Conservation (phyloP, 2,329 filamentous ascomycete genomes). For the Colletotrichum sp. region DNA sequence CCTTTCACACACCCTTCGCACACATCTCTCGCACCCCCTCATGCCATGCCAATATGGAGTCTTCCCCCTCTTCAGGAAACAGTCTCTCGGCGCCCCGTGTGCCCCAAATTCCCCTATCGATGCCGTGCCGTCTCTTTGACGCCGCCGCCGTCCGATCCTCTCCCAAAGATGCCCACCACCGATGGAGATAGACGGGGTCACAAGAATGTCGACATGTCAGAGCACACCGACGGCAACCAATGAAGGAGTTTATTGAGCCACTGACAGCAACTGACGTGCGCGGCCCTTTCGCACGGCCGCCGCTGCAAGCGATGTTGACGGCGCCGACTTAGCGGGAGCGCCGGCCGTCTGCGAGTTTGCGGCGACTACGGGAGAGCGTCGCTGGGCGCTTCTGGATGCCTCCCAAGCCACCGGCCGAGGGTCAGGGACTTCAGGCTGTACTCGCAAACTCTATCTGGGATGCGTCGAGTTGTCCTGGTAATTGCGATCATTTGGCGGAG, state of each 20-base stretch:
- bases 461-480: neutral
- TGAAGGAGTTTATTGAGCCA: neutral
- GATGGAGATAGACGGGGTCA: neutral
- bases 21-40: neutral
- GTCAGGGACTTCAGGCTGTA: neutral
- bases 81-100: constrained; percentile 8
- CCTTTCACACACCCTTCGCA: neutral
- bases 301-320: constrained; percentile 18
- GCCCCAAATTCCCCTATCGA: neutral
- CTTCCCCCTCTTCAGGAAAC: neutral
- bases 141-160: constrained; percentile 3
- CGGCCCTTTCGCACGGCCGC: constrained; percentile 12
- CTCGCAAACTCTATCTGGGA: constrained; percentile 1
- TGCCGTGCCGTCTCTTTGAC: constrained; percentile 10
- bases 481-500: neutral
- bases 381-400: neutral
- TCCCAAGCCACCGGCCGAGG: neutral
- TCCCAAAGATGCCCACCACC: neutral
- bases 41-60: constrained; percentile 13
- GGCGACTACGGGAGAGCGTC: constrained; percentile 11
- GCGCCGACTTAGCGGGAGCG: constrained; percentile 8
- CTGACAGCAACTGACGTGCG: constrained; percentile 14
- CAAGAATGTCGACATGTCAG: neutral
- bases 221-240: neutral
- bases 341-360: neutral